These are phyloP conservation scores for Ogataea siamensis DNA, from an alignment of 805 yeast species.

Conservation along the genomic window DNA sequence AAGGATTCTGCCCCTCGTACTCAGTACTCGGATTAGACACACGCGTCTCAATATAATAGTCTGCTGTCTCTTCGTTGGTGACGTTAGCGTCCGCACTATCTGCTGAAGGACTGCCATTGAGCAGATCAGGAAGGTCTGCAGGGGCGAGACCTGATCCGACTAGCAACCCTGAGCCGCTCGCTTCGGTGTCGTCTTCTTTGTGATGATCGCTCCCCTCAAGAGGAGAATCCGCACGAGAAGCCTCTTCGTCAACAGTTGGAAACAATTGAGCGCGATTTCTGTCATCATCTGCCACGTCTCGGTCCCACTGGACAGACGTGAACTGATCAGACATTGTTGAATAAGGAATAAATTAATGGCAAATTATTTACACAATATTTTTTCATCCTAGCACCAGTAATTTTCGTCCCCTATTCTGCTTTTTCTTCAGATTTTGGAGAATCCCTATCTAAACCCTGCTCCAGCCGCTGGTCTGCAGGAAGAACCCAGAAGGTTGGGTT, in stretches of 20 bases:
- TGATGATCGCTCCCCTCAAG: conserved; percentile 2
- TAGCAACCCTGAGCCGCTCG: conserved; percentile 8
- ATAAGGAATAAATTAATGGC: conserved; percentile 15
- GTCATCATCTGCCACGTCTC: conserved; percentile 35
- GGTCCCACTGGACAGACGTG: conserved; percentile 58
- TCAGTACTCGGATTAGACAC: conserved; percentile 68
- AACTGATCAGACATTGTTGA: conserved; percentile 43
- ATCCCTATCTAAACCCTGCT: conserved; percentile 40
- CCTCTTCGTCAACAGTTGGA: conserved; percentile 4
- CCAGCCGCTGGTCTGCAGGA: conserved; percentile 47
- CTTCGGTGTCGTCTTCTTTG: conserved; percentile 11
- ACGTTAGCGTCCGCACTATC: too few relatives aligned
- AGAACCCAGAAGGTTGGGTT: conserved; percentile 71
- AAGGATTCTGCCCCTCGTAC: conserved; percentile 74
- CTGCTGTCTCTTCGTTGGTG: too few relatives aligned
- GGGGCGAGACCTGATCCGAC: conserved; percentile 6
- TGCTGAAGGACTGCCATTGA: not conserved
- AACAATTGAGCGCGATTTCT: not conserved
- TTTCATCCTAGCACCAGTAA: conserved; percentile 12
- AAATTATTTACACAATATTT: conserved; percentile 10
- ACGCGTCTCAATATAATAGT: conserved; percentile 35
- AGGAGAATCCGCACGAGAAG: not conserved
- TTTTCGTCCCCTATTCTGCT: conserved; percentile 7
- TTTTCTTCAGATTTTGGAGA: conserved; percentile 15
- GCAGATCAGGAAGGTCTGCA: conserved; percentile 8